Evolutionary conservation across 2,329 filamentous ascomycete genomes (phyloP).

Genomic region (Nakataea oryzae): DNA sequence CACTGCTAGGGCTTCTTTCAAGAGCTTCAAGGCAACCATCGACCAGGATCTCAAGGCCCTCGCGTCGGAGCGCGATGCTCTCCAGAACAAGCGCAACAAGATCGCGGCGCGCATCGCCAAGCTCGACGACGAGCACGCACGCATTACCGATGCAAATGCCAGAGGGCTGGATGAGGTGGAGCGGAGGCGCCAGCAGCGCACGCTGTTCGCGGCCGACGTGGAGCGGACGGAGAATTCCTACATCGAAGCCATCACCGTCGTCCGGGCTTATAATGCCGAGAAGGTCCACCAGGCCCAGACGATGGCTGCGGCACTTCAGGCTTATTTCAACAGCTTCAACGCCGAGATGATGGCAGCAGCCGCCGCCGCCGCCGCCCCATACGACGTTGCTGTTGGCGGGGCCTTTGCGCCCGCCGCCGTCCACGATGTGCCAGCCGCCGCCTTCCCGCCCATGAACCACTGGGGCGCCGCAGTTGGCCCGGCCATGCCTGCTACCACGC

Average conservation of each 20-base stretch:
- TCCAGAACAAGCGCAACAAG: slow-evolving; percentile 62
- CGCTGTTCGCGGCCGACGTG: slow-evolving; percentile 34
- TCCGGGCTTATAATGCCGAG: slow-evolving; percentile 22
- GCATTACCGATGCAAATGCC: slow-evolving; percentile 58
- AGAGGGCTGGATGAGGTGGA: slow-evolving; percentile 55
- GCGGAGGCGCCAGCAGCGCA: slow-evolving; percentile 41
- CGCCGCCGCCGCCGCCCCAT: background rate
- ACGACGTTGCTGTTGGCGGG: background rate
- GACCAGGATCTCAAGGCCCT: slow-evolving; percentile 54
- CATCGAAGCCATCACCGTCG: slow-evolving; percentile 24
- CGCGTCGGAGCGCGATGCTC: slow-evolving; percentile 51
- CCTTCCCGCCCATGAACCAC: slow-evolving; percentile 10
- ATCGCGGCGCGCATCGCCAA: slow-evolving; percentile 61
- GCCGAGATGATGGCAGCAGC: slow-evolving; percentile 19
- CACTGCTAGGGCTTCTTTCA: slow-evolving; percentile 39
- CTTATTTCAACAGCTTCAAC: slow-evolving; percentile 30
- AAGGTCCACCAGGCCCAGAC: slow-evolving; percentile 28
- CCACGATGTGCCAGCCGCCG: background rate
- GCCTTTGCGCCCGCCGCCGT: background rate
- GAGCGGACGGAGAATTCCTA: slow-evolving; percentile 32
- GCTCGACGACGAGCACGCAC: slow-evolving; percentile 61
- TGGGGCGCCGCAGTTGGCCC: slow-evolving; percentile 20
- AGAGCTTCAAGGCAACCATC: slow-evolving; percentile 47
- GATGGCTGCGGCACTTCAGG: slow-evolving; percentile 23
- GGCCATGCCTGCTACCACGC: background rate